These are phyloP conservation scores for Syzygium aqueum DNA, from an alignment of 345 rosid genomes.

Conservation along the genomic window DNA sequence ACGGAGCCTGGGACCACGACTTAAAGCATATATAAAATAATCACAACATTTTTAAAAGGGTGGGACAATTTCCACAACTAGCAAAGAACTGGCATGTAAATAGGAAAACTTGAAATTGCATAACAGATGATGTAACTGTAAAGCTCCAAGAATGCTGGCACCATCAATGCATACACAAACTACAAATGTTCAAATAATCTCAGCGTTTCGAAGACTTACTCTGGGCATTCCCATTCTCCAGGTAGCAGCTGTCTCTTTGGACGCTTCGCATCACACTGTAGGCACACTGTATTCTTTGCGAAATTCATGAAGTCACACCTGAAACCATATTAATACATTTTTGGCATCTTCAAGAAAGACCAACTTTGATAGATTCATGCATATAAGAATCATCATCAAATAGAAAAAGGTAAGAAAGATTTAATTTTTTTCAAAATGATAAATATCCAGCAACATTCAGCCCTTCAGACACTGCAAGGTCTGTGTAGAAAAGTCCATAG, in stretches of 20 bases:
- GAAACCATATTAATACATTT: conserved; percentile 6
- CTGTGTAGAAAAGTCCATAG: not conserved
- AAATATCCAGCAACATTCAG: not conserved
- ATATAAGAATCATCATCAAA: not conserved
- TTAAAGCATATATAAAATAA: not conserved
- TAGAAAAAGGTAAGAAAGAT: not conserved
- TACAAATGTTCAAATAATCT: not conserved
- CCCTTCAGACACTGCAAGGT: not conserved
- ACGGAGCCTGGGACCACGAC: not conserved
- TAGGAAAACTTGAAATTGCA: not conserved
- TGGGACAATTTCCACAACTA: not conserved
- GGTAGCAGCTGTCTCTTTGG: conserved; percentile 97
- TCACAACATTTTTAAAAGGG: not conserved
- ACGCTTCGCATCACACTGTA: conserved; percentile 95
- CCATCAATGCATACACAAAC: not conserved
- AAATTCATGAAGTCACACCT: conserved; percentile 99
- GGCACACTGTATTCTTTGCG: conserved; percentile 86
- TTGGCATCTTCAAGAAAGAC: not conserved
- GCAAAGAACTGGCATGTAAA: not conserved
- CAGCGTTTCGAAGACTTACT: conserved; percentile 43
- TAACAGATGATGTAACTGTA: not conserved
- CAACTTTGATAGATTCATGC: not conserved
- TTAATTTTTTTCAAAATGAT: not conserved
- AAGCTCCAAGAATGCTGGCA: not conserved
- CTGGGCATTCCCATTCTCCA: conserved; percentile 99